These are phyloP conservation scores for Xylaria sp. DNA, from an alignment of 2,329 filamentous ascomycete species.

Conservation along the genomic window DNA sequence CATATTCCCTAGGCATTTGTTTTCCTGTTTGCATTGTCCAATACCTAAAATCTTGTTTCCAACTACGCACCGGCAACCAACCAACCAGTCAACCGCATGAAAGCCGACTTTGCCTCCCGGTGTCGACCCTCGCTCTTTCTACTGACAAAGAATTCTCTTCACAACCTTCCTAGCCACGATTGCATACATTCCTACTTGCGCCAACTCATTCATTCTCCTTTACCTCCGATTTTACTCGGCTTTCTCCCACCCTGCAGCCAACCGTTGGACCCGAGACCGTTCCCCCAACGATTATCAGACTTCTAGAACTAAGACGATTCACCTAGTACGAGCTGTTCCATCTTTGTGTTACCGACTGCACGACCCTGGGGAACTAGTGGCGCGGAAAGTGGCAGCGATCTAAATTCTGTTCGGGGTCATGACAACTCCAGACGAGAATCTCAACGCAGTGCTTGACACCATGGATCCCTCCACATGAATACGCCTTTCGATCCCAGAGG, in stretches of 20 bases:
- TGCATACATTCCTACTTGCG: conserved; percentile 3
- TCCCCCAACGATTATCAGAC: conserved; percentile 33
- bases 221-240: conserved; percentile 7
- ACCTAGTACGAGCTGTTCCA: conserved; percentile 25
- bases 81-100: not conserved
- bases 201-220: not conserved
- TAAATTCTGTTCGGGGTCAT: conserved; percentile 39
- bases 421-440: conserved; percentile 39
- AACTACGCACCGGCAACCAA: conserved; percentile 14
- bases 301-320: conserved; percentile 41
- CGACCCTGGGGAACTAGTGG: conserved; percentile 29
- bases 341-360: conserved; percentile 32
- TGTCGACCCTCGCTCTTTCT: conserved; percentile 31
- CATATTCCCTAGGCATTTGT: conserved; percentile 3
- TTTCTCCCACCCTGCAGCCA: conserved; percentile 33
- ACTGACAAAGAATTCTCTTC: not conserved
- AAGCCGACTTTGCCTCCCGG: conserved; percentile 9
- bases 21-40: conserved; percentile 8
- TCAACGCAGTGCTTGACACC: conserved; percentile 34
- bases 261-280: conserved; percentile 39
- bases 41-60: conserved; percentile 11
- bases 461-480: conserved; percentile 45
- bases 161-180: conserved; percentile 5
- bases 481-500: conserved; percentile 29
- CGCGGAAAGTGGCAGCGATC: conserved; percentile 21